Conservation (phyloP, 106 monocot species). For the Posidonia australis region DNA sequence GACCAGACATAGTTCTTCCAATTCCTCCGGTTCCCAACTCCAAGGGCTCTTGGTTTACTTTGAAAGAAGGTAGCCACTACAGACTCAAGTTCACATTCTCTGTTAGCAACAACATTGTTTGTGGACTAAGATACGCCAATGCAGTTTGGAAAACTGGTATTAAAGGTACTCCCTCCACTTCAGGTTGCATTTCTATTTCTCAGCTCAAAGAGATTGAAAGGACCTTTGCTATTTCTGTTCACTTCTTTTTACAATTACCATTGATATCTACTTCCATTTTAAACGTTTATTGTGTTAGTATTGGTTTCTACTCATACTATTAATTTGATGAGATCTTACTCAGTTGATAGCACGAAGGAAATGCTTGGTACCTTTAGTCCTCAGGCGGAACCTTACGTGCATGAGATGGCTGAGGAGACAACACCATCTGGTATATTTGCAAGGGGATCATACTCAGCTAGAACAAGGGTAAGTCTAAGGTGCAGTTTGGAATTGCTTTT, state of each 20-base stretch:
- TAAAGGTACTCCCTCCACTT: conserved; percentile 35
- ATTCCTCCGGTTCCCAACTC: conserved; percentile 43
- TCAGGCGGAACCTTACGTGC: conserved; percentile 67
- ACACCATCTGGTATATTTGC: conserved; percentile 87
- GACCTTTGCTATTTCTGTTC: no score
- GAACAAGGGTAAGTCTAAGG: conserved; percentile 52
- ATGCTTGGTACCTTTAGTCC: conserved; percentile 97
- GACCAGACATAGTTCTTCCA: conserved; percentile 58
- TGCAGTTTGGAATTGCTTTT: no score
- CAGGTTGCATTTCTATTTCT: no score
- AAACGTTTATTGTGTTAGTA: background rate
- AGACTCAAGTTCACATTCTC: conserved; percentile 78
- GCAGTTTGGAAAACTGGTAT: conserved; percentile 92
- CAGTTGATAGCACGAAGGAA: conserved; percentile 83
- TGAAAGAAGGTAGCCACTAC: conserved; percentile 84
- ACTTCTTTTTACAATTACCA: no score
- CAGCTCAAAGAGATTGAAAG: background rate
- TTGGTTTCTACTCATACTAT: background rate
- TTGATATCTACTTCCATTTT: background rate
- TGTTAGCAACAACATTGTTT: conserved; percentile 75
- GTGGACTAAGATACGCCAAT: conserved; percentile 72
- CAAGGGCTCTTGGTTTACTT: conserved; percentile 75
- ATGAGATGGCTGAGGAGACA: conserved; percentile 63
- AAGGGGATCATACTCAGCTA: conserved; percentile 76
- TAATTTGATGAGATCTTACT: background rate